Base-by-base conservation (phyloP, 352 stramenopile genomes). In the Blastocystis sp. region DNA sequence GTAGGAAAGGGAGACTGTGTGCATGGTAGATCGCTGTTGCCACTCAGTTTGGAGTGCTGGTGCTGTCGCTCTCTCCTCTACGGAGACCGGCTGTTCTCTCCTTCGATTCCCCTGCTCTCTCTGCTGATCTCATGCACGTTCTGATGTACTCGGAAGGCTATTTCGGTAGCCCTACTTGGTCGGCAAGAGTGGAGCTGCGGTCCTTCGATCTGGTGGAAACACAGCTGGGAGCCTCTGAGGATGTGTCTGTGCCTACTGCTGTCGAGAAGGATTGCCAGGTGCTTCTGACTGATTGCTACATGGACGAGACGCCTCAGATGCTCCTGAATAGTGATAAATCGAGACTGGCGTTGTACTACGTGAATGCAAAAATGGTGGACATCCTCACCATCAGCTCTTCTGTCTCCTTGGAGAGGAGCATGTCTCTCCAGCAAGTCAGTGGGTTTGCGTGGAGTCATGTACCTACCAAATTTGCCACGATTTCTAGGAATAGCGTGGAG, bases 381-480 rank as follows among this genome's bases (percentile, higher is more conserved):
- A 20, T 81, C 37, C 45, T 65, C 30, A 45, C 69, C 11, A 13
- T 81, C 20, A 55, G 8, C 7, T 56, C 2, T 9, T 37, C 24
- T n/a, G n/a, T n/a, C n/a, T n/a, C n/a, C n/a, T n/a, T n/a, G n/a
- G n/a, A n/a, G n/a, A n/a, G n/a, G n/a, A n/a, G n/a, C n/a, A n/a
- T n/a, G n/a, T 18, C 50, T 18, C 50, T 65, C 18, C 6, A 4
- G 2, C 5, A 5, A 18, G 18, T 81, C 69, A 43, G n/a, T 18
- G 69, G 34, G 3, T 81, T 81, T 50, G 50, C 69, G 3, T 81
- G 69, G 69, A 64, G 69, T 34, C 64, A 37, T 26, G n/a, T 64
- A 18, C 41, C 43, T 39, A 34, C 18, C 26, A 47, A 63, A 37
- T 81, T 47, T 9, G 69, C 69, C 13, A 81, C 69, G 26, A 81